Evolutionary conservation across 768 basidiomycete genomes (phyloP).

Genomic region (Hygrophoropsis aurantiaca): DNA sequence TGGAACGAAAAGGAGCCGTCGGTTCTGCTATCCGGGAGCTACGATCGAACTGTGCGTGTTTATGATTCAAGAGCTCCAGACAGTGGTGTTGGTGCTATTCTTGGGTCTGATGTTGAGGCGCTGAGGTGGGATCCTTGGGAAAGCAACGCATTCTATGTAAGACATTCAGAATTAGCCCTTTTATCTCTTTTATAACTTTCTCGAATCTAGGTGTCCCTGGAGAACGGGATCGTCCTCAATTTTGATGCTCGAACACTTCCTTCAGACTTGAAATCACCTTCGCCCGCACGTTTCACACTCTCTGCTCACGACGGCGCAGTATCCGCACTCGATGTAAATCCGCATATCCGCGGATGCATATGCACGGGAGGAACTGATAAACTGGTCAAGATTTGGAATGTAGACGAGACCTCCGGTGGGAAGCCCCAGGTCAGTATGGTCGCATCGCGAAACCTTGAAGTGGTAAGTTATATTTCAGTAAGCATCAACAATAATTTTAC

Average conservation of each 20-base stretch:
- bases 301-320: constrained; percentile 91
- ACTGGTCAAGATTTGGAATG: constrained; percentile 94
- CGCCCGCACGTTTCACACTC: constrained; percentile 81
- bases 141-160: constrained; percentile 78
- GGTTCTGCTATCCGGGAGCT: constrained; percentile 89
- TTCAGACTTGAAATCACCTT: constrained; percentile 59
- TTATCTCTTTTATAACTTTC: constrained; percentile 4
- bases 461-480: constrained; percentile 51
- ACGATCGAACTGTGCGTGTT: constrained; percentile 91
- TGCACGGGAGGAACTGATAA: constrained; percentile 96
- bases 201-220: constrained; percentile 74
- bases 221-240: constrained; percentile 91
- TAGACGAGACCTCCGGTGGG: constrained; percentile 61
- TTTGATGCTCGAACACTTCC: constrained; percentile 88
- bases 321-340: constrained; percentile 87
- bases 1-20: constrained; percentile 92
- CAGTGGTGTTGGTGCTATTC: constrained; percentile 76
- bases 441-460: constrained; percentile 84
- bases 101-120: constrained; percentile 93
- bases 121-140: constrained; percentile 97
- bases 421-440: constrained; percentile 82
- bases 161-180: constrained; percentile 23
- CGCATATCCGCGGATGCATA: constrained; percentile 86
- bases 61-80: constrained; percentile 89
- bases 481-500: constrained; percentile 5